Percentiles rank a stretch among this genome's conserved stretches.
Evolutionary conservation across 2,329 filamentous ascomycete species (phyloP).

Genomic region (Aspergillus ochraceoroseus): DNA sequence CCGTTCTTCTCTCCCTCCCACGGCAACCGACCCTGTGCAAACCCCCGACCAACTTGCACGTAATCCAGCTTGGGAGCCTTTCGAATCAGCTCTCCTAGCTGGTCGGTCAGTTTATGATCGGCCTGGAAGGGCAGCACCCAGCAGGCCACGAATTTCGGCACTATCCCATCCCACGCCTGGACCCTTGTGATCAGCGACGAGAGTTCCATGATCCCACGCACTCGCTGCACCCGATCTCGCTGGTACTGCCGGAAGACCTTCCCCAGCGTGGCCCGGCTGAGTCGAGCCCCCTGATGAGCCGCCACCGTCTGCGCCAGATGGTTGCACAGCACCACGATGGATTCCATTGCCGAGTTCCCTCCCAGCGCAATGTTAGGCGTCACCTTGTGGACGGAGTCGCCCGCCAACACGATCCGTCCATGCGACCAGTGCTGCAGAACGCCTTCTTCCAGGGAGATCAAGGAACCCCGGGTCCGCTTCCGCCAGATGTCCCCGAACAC

Average conservation of each 20-base stretch:
- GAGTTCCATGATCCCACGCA: not conserved
- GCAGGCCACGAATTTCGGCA: not conserved
- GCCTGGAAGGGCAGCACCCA: not conserved
- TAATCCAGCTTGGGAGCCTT: not conserved
- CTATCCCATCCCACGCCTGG: not conserved
- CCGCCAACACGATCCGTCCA: slow-evolving; percentile 35
- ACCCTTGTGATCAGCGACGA: not conserved
- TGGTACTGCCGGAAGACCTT: slow-evolving; percentile 7
- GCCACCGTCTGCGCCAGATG: slow-evolving; percentile 6
- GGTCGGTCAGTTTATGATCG: not conserved
- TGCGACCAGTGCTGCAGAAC: slow-evolving; percentile 36
- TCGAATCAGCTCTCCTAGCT: not conserved
- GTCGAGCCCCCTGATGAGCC: not conserved
- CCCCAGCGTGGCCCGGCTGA: not conserved
- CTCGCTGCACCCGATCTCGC: not conserved
- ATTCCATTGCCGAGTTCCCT: slow-evolving; percentile 37
- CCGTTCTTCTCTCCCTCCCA: slow-evolving; percentile 8
- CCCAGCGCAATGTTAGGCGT: slow-evolving; percentile 34
- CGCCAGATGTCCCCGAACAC: slow-evolving; percentile 30
- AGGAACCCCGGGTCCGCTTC: slow-evolving; percentile 22
- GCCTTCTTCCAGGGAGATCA: slow-evolving; percentile 39
- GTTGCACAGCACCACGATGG: slow-evolving; percentile 22
- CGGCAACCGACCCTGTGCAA: slow-evolving; percentile 4
- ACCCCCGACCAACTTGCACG: not conserved
- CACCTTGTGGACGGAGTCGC: slow-evolving; percentile 36